Base-by-base conservation (phyloP, 2,329 filamentous ascomycete genomes). In the Phaeosphaeriaceae sp. region DNA sequence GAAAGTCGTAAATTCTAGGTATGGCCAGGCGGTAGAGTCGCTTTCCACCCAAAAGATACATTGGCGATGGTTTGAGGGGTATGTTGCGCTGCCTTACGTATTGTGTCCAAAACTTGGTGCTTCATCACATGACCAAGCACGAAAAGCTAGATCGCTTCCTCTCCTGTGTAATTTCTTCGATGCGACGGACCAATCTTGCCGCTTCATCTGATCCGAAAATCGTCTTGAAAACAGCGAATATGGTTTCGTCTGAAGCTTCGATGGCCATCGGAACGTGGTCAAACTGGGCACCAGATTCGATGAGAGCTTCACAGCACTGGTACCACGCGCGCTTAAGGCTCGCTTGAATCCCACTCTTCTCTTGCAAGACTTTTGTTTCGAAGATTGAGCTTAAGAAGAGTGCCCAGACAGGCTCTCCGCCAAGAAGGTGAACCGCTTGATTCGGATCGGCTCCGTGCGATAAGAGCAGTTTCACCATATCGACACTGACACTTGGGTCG, bases 381-480 rank as follows among this genome's bases (percentile, higher is more conserved):
- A 51, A 0, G 0, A 62, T 60, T 0, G 57, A 57, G 1, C 56
- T 13, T 13, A 67, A 19, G 22, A 63, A 65, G 4, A 63, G 46
- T 1, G 6, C 50, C 58, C 64, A 65, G 3, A 65, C 60, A 13
- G 57, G 49, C 7, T 52, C 19, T 13, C 50, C 47, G 31, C 56
- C 19, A n/a, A 45, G 41, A 27, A n/a, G n/a, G n/a, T 46, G 19
- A 1, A 63, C 53, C 0, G 31, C 42, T 31, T 65, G 54, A 27
- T 67, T 67, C 24, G 64, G 58, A n/a, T 63, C 22, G 15, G 60
- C 56, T 0, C 49, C 56, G 10, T 60, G 15, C 3, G 56, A 33
- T 2, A 67, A 31, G 2, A 67, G 44, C n/a, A 61, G 7, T 15
- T 51, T 13, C 0, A 64, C 51, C 58, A 68, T 66, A 1, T 56